phyloP scores from a whole-genome alignment of 257 asterid genomes.

The Jacaranda copaia region DNA sequence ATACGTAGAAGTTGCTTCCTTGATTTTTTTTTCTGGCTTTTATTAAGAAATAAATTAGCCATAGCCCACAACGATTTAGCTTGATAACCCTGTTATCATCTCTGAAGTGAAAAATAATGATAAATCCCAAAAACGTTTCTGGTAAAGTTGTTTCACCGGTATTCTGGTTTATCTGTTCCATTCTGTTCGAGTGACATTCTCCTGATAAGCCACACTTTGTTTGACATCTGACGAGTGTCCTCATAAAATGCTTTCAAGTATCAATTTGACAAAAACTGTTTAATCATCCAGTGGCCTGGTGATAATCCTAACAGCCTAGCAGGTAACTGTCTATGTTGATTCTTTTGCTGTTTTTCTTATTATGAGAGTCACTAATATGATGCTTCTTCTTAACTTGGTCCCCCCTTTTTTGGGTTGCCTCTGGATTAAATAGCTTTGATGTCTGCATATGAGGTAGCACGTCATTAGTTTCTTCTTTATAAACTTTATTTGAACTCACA shows the following conservation, averaged over 20 bases:
- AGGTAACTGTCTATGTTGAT: conserved; percentile 48
- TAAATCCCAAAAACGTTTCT: background rate
- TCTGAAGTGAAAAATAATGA: conserved; percentile 15
- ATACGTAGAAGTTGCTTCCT: background rate
- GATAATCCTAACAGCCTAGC: conserved; percentile 99
- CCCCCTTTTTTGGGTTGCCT: too few species aligned
- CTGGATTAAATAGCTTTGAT: too few species aligned
- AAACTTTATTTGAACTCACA: too few species aligned
- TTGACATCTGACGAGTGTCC: conserved; percentile 26
- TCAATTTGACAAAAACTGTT: conserved; percentile 72
- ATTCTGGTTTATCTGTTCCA: too few species aligned
- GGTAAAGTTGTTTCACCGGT: too few species aligned
- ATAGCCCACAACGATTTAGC: background rate
- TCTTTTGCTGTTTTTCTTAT: conserved; percentile 14
- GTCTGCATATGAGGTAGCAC: too few species aligned
- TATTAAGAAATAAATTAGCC: background rate
- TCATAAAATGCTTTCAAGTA: conserved; percentile 65
- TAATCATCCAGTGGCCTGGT: conserved; percentile 91
- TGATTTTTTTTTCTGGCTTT: too few species aligned
- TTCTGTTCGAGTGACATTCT: background rate
- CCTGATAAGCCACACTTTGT: background rate
- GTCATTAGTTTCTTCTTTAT: too few species aligned
- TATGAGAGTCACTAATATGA: background rate
- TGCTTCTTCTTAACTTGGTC: background rate
- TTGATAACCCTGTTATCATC: background rate